phyloP scores from a whole-genome alignment of 306 rosid species.

The Morella rubra region DNA sequence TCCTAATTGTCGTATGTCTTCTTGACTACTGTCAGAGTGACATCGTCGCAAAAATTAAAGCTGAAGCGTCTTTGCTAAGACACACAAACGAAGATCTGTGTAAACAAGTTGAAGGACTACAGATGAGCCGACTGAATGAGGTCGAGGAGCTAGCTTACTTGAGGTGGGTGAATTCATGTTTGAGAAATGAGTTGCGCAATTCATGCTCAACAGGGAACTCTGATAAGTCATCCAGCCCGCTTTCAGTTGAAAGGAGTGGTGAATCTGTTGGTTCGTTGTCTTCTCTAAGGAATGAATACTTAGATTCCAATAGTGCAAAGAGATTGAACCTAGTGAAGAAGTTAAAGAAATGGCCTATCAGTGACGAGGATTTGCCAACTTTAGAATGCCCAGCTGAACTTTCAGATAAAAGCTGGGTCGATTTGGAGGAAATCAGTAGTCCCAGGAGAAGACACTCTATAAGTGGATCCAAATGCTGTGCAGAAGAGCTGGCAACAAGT shows the following conservation, averaged over 20 bases:
- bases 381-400: conserved; percentile 53
- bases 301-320: conserved; percentile 44
- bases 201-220: conserved; percentile 56
- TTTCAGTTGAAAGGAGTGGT: conserved; percentile 40
- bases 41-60: conserved; percentile 71
- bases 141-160: conserved; percentile 98
- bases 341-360: conserved; percentile 78
- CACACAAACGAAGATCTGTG: conserved; percentile 84
- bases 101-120: conserved; percentile 95
- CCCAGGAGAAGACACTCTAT: conserved; percentile 89
- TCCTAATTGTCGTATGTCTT: background rate
- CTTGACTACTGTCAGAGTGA: conserved; percentile 56
- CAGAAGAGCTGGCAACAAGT: conserved; percentile 56
- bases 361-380: conserved; percentile 55
- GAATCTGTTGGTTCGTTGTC: conserved; percentile 56
- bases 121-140: conserved; percentile 86
- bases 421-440: conserved; percentile 55
- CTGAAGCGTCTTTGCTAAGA: conserved; percentile 82
- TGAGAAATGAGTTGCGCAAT: conserved; percentile 75
- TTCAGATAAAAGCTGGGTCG: conserved; percentile 60
- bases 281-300: conserved; percentile 45
- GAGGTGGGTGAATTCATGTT: conserved; percentile 96
- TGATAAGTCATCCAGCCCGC: conserved; percentile 62
- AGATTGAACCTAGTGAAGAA: conserved; percentile 63
- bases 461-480: conserved; percentile 71